Evolutionary conservation across 2,329 filamentous ascomycete genomes (phyloP).

Genomic region (Onygenales sp.): DNA sequence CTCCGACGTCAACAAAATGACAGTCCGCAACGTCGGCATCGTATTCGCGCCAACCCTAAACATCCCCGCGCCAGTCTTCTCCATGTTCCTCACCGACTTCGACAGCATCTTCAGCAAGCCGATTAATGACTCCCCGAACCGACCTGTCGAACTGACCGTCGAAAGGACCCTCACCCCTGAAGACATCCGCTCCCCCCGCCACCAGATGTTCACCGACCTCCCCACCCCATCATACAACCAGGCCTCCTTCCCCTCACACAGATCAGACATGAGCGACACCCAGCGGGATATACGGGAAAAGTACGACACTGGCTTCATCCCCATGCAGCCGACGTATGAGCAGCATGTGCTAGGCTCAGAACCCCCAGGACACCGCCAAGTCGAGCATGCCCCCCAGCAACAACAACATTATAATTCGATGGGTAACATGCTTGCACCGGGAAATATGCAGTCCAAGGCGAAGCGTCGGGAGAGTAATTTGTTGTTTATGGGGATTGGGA

Average conservation of each 20-base stretch:
- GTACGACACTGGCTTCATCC: constrained; percentile 43
- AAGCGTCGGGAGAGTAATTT: constrained; percentile 41
- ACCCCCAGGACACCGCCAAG: constrained; percentile 14
- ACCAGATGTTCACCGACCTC: constrained; percentile 58
- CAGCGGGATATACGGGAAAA: constrained; percentile 17
- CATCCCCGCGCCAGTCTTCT: constrained; percentile 89
- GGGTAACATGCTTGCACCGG: constrained; percentile 32
- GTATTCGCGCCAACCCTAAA: constrained; percentile 97
- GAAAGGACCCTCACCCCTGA: constrained; percentile 37
- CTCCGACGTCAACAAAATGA: constrained; percentile 92
- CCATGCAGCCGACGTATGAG: constrained; percentile 42
- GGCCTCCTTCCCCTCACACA: constrained; percentile 35
- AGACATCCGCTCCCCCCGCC: constrained; percentile 53
- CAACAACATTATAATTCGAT: constrained; percentile 23
- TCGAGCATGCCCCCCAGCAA: constrained; percentile 14
- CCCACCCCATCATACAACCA: constrained; percentile 55
- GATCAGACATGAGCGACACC: constrained; percentile 8
- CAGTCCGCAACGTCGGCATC: constrained; percentile 90
- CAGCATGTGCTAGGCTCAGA: constrained; percentile 20
- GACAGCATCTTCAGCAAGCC: constrained; percentile 58
- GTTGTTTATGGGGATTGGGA: constrained; percentile 33
- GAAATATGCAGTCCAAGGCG: constrained; percentile 22
- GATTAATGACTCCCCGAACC: background rate
- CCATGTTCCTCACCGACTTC: constrained; percentile 86
- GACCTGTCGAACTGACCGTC: constrained; percentile 32